Conservation (phyloP, 225 moss, liverwort and hornwort species). For the Polytrichum formosum region DNA sequence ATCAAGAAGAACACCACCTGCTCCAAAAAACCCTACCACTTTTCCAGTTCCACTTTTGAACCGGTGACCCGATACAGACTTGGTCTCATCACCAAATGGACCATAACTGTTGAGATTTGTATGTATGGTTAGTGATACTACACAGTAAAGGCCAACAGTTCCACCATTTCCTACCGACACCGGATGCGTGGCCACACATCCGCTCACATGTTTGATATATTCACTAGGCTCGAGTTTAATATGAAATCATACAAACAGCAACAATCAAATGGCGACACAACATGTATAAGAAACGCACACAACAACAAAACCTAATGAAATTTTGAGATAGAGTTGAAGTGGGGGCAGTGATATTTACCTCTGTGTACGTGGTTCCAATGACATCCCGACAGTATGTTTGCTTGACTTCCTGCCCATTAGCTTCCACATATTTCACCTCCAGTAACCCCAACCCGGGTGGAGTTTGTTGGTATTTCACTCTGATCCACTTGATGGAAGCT, state of each 20-base stretch:
- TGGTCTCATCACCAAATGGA: background rate
- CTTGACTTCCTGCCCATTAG: background rate
- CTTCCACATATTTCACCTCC: background rate
- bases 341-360: too few species aligned
- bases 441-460: background rate
- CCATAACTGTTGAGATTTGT: background rate
- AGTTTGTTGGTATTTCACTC: background rate
- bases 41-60: constrained; percentile 3
- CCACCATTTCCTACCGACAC: too few species aligned
- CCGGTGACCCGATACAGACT: background rate
- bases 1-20: background rate
- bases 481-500: background rate
- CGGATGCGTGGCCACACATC: background rate
- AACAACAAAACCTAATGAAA: too few species aligned
- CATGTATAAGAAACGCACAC: too few species aligned
- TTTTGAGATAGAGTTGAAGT: too few species aligned
- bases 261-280: background rate
- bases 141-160: background rate
- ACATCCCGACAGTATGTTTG: background rate
- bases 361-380: background rate
- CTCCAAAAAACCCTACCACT: background rate
- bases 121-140: constrained; percentile 1
- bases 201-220: background rate
- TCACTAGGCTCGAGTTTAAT: background rate
- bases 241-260: background rate